phyloP scores from a whole-genome alignment of 148 eudicot genomes.

The Rhododendron vialii region DNA sequence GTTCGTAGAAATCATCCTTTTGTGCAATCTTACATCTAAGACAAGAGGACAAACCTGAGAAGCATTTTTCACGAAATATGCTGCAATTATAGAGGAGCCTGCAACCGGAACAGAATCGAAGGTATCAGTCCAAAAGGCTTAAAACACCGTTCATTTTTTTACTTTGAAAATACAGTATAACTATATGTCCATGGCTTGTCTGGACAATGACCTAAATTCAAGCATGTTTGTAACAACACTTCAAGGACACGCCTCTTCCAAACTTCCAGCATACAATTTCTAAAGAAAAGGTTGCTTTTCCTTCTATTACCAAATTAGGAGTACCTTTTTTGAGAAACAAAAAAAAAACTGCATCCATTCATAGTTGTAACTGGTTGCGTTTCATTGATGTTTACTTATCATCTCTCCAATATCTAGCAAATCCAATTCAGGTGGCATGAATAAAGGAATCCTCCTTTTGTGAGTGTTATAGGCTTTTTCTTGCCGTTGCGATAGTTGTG shows the following conservation, averaged over 20 bases:
- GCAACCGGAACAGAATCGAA: background rate
- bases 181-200: background rate
- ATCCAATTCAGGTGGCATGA: too few relatives aligned
- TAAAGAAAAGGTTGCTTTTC: too few relatives aligned
- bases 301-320: too few relatives aligned
- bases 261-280: background rate
- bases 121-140: background rate
- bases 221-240: background rate
- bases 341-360: background rate
- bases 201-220: background rate
- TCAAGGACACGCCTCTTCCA: background rate
- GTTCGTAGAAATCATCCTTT: background rate
- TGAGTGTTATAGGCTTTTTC: too few relatives aligned
- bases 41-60: background rate
- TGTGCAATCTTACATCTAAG: background rate
- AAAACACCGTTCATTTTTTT: background rate
- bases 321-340: background rate
- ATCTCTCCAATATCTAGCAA: too few relatives aligned
- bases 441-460: background rate
- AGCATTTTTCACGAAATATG: too few relatives aligned
- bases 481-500: too few relatives aligned
- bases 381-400: background rate
- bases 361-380: too few relatives aligned
- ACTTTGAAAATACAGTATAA: background rate
- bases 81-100: background rate